Evolutionary conservation across 768 basidiomycete species (phyloP), one percentile per base, ranked within the genome.

Genomic region (Baorangia bicolor): DNA sequence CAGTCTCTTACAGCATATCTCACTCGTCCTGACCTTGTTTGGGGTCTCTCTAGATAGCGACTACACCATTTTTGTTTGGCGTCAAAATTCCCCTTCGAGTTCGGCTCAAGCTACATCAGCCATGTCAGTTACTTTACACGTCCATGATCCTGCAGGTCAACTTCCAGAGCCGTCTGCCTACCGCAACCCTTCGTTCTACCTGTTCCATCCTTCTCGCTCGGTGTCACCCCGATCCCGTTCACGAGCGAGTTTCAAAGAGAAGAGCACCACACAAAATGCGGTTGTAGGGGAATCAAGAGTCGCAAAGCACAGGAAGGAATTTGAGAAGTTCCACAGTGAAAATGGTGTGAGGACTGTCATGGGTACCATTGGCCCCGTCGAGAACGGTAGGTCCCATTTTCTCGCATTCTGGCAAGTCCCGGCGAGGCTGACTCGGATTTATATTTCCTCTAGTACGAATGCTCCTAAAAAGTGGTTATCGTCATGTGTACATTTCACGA

Each of bases 401-500:
- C 23, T 23, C 1, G 18, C 33, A 18, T 27, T 44, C 18, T 21
- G 2, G 3, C 34, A 9, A 10, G 16, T 27, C 1, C 31, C n/a
- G 11, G 33, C 7, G 18, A 35, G 25, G 23, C 23, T 43, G 42
- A 52, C 30, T 20, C 2, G 28, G 21, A 34, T 53, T 13, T 8
- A 9, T 5, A 27, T 49, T 44, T 21, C 41, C 18, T 21, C 0
- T 64, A 93, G 93, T 95, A 1, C 85, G 90, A 20, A 99, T 98
- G 95, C 81, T 98, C 37, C 78, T 99, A 56, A 96, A 93, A 72
- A 81, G 84, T 18, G 95, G 97, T 18, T 89, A 98, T 71, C 80
- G 93, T 14, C 87, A 95, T 64, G 95, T 98, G 48, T 99, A 99
- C 73, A 88, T 99, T 55, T 97, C 94, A 13, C 83, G 97, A 52